phyloP scores from a whole-genome alignment of 73 alveolate species.

The Symbiodinium pilosum region DNA sequence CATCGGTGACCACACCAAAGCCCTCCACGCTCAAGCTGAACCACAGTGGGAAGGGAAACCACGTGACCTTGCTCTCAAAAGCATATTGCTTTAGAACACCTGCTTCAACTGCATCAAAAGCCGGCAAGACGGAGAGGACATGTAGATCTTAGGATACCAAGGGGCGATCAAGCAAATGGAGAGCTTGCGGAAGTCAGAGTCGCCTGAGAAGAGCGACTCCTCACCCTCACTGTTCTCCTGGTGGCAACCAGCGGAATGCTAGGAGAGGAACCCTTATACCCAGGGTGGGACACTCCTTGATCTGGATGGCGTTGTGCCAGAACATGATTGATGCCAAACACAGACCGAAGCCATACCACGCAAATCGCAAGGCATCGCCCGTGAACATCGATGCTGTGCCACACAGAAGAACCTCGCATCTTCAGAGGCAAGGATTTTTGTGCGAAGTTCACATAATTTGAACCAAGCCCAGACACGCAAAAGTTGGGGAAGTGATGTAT shows the following conservation, averaged over 20 bases:
- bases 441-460: no score
- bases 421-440: no score
- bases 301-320: constrained; percentile 70
- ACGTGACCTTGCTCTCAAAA: no score
- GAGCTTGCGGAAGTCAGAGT: constrained; percentile 85
- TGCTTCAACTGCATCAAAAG: no score
- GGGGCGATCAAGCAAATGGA: constrained; percentile 54
- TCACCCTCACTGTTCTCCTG: constrained; percentile 82
- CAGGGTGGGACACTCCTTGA: constrained; percentile 35
- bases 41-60: constrained; percentile 87
- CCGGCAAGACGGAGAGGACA: no score
- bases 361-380: constrained; percentile 82
- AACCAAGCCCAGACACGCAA: no score
- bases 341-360: constrained; percentile 70
- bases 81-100: no score
- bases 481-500: no score
- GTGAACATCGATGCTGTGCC: constrained; percentile 92
- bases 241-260: no score
- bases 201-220: constrained; percentile 44
- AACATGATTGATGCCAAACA: constrained; percentile 60
- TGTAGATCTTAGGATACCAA: background rate
- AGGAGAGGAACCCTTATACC: no score
- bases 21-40: constrained; percentile 86
- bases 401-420: constrained; percentile 45
- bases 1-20: constrained; percentile 54